Base-by-base conservation (phyloP, 2,329 filamentous ascomycete genomes). In the Pyricularia grisea region DNA sequence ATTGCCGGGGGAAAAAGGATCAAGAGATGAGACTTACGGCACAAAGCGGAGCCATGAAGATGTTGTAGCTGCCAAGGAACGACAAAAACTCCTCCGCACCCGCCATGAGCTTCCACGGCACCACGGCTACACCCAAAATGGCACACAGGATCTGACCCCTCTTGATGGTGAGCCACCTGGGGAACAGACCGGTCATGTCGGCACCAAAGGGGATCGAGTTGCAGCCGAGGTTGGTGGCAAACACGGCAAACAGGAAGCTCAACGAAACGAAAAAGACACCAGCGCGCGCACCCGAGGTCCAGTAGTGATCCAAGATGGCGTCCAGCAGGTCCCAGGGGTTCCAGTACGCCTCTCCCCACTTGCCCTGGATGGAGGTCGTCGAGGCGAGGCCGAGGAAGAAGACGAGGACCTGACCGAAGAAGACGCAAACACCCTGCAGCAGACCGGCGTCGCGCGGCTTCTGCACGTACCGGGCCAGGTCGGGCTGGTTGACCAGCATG, bases 361-460 rank as follows among this genome's bases (percentile, higher is more conserved):
- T 72, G 68, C 81, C 79, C 73, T 82, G 81, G 69, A 82, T 79
- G 6, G 79, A 78, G 1, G 79, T 77, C 0, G 81, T 82, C 0
- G 78, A 75, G 20, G 82, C 73, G 70, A 83, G 82, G n/a, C 81
- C 81, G 14, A 83, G 74, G 68, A 72, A 72, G 36, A 71, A 69
- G 65, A 71, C 68, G 30, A 71, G 67, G 17, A 69, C 68, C 68
- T 71, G 69, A 66, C 71, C 69, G 74, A 74, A 12, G 78, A 79
- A 23, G 77, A 79, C 28, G 81, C 72, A 20, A 77, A 81, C 9
- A 78, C 69, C 69, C 67, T 78, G 33, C 75, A 76, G 68, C 70
- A 69, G 68, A 7, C 69, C 67, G 5, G 70, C 71, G 27, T 72
- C 68, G 11, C 65, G 65, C 36, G 36, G 65, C 65, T 66, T 66